Conservation (phyloP, 2,329 filamentous ascomycete genomes). For the Penicillium olsonii region DNA sequence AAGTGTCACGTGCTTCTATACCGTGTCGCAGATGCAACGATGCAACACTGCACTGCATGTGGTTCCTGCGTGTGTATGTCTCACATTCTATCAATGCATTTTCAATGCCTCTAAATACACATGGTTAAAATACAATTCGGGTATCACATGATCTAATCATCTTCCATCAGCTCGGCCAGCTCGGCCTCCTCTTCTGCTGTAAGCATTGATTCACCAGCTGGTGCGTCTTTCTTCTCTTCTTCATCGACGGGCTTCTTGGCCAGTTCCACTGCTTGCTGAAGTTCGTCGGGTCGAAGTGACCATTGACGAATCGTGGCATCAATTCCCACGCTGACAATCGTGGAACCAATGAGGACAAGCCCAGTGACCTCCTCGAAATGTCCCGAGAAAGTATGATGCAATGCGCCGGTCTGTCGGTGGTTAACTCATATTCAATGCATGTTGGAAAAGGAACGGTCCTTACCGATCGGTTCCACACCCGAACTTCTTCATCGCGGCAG, state of each 20-base stretch:
- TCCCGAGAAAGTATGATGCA: slow-evolving; percentile 73
- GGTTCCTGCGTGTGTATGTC: neutral
- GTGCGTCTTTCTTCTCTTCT: slow-evolving; percentile 47
- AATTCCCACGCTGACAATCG: slow-evolving; percentile 79
- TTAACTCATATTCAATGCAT: slow-evolving; percentile 29
- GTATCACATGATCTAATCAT: slow-evolving; percentile 46
- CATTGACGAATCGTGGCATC: slow-evolving; percentile 86
- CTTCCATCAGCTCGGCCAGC: slow-evolving; percentile 85
- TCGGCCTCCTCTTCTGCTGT: slow-evolving; percentile 92
- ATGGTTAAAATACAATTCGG: slow-evolving; percentile 9
- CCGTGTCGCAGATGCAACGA: neutral
- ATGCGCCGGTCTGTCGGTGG: slow-evolving; percentile 60
- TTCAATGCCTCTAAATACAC: neutral
- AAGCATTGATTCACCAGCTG: slow-evolving; percentile 56
- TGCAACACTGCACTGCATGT: neutral
- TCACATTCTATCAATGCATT: slow-evolving; percentile 1
- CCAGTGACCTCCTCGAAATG: slow-evolving; percentile 94
- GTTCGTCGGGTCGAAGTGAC: slow-evolving; percentile 66
- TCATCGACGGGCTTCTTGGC: slow-evolving; percentile 46
- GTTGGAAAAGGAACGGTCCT: slow-evolving; percentile 15
- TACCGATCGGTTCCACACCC: slow-evolving; percentile 75
- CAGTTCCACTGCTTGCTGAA: slow-evolving; percentile 59
- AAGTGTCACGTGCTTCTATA: slow-evolving; percentile 16
- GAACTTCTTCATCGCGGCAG: slow-evolving; percentile 86
- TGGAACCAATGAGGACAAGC: slow-evolving; percentile 61